Evolutionary conservation across 2,329 filamentous ascomycete genomes (phyloP).

Genomic region (Cladophialophora psammophila): DNA sequence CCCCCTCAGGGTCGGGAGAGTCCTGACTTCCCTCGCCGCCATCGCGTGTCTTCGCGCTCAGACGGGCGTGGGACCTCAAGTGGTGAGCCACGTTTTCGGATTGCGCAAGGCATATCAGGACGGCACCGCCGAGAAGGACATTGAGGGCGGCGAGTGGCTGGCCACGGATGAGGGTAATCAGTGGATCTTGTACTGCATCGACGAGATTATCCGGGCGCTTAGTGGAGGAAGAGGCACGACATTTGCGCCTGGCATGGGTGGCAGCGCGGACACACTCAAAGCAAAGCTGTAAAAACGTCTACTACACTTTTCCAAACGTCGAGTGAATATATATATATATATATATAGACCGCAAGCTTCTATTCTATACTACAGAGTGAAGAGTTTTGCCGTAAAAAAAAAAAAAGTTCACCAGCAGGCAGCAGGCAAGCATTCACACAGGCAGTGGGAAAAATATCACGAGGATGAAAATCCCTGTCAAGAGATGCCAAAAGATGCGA

Average conservation of each 20-base stretch:
- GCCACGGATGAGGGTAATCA: conserved; percentile 69
- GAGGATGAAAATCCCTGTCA: too few relatives aligned
- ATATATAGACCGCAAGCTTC: background rate
- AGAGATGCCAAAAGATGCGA: too few relatives aligned
- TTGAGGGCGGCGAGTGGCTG: conserved; percentile 65
- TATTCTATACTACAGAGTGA: too few relatives aligned
- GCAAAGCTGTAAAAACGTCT: conserved; percentile 28
- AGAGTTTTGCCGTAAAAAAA: too few relatives aligned
- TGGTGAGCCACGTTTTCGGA: conserved; percentile 81
- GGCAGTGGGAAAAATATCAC: too few relatives aligned
- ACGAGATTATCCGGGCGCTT: conserved; percentile 64
- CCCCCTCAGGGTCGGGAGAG: conserved; percentile 67
- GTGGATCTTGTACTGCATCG: conserved; percentile 69
- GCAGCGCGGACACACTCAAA: conserved; percentile 48
- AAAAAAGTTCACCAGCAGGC: too few relatives aligned
- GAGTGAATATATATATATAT: background rate
- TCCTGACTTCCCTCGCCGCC: conserved; percentile 75
- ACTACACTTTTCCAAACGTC: background rate
- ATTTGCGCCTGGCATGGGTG: conserved; percentile 61
- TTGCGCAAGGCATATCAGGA: conserved; percentile 77
- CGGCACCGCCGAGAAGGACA: conserved; percentile 62
- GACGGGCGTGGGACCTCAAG: conserved; percentile 82
- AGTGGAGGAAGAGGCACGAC: conserved; percentile 58
- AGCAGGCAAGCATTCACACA: too few relatives aligned
- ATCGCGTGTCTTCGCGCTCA: conserved; percentile 78